These are phyloP conservation scores for Lithohypha guttulata DNA, from an alignment of 2,329 filamentous ascomycete genomes.

Conservation along the genomic window DNA sequence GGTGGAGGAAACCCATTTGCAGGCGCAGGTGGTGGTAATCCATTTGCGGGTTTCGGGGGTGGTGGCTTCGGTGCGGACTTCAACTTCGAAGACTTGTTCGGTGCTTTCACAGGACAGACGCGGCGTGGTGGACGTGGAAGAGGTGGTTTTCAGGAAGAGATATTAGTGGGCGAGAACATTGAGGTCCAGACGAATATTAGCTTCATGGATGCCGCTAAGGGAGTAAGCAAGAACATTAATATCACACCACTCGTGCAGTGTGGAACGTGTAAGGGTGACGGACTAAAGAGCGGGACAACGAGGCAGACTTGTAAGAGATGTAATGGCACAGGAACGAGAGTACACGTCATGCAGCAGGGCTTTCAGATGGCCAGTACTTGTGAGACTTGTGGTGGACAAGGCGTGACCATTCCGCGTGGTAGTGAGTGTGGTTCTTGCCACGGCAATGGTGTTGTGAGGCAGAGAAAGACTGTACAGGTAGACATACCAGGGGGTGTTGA, in stretches of 20 bases:
- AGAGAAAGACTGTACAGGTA: slow-evolving; percentile 71
- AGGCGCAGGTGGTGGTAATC: slow-evolving; percentile 50
- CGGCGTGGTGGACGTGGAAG: slow-evolving; percentile 44
- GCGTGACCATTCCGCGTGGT: slow-evolving; percentile 63
- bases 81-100: slow-evolving; percentile 94
- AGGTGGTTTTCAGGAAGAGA: slow-evolving; percentile 66
- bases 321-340: slow-evolving; percentile 72
- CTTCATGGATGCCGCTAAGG: slow-evolving; percentile 94
- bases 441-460: slow-evolving; percentile 74
- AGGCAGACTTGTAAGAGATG: slow-evolving; percentile 66
- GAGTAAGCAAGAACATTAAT: slow-evolving; percentile 73
- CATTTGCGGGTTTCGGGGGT: slow-evolving; percentile 40
- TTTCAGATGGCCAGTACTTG: slow-evolving; percentile 96
- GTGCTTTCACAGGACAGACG: slow-evolving; percentile 60
- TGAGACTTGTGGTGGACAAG: slow-evolving; percentile 66
- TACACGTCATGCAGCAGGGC: slow-evolving; percentile 82
- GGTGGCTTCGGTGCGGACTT: slow-evolving; percentile 68
- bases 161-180: slow-evolving; percentile 89
- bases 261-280: slow-evolving; percentile 70
- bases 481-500: slow-evolving; percentile 94
- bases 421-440: slow-evolving; percentile 69
- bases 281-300: slow-evolving; percentile 70
- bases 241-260: slow-evolving; percentile 75
- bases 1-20: slow-evolving; percentile 50
- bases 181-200: slow-evolving; percentile 87